A percentile compares a stretch with the other conserved stretches of the same genome.
Evolutionary conservation across 495 filamentous ascomycete genomes (phyloP).

Genomic region (Tirmania nivea): DNA sequence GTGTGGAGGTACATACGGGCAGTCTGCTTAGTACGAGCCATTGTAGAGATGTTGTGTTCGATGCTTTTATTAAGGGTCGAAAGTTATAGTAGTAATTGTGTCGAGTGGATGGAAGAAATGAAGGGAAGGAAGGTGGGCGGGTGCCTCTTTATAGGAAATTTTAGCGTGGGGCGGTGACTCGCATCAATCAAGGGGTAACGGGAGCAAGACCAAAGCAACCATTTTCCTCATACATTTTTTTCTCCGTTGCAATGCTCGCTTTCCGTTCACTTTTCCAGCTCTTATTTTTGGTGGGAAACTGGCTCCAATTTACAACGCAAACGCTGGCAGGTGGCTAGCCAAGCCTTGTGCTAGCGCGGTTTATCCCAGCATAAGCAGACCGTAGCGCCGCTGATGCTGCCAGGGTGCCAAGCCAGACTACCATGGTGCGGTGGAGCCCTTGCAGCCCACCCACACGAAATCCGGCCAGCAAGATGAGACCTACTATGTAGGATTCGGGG

Average conservation of each 20-base stretch:
- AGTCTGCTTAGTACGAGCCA: slow-evolving; percentile 99
- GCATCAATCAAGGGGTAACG: slow-evolving; percentile 12
- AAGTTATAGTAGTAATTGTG: slow-evolving; percentile 12
- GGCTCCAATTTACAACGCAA: too few species aligned
- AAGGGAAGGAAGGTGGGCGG: slow-evolving; percentile 25
- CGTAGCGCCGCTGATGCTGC: too few species aligned
- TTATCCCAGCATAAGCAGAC: too few species aligned
- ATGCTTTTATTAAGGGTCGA: slow-evolving; percentile 24
- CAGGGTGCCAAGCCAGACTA: too few species aligned
- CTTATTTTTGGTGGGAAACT: slow-evolving; percentile 17
- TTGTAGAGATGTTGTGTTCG: slow-evolving; percentile 34
- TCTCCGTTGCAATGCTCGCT: background rate
- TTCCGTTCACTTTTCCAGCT: slow-evolving; percentile 16
- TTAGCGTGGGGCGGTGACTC: slow-evolving; percentile 5
- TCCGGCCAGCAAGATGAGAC: too few species aligned
- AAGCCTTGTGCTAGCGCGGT: too few species aligned
- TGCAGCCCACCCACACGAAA: too few species aligned
- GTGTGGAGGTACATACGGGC: slow-evolving; percentile 48
- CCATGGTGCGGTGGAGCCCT: too few species aligned
- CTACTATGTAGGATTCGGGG: too few species aligned
- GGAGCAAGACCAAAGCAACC: slow-evolving; percentile 16
- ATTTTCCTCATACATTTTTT: background rate
- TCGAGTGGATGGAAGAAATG: slow-evolving; percentile 28
- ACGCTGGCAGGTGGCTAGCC: too few species aligned
- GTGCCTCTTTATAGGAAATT: slow-evolving; percentile 24